phyloP scores from a whole-genome alignment of 129 eudicot species.

The Artemisia argyi region DNA sequence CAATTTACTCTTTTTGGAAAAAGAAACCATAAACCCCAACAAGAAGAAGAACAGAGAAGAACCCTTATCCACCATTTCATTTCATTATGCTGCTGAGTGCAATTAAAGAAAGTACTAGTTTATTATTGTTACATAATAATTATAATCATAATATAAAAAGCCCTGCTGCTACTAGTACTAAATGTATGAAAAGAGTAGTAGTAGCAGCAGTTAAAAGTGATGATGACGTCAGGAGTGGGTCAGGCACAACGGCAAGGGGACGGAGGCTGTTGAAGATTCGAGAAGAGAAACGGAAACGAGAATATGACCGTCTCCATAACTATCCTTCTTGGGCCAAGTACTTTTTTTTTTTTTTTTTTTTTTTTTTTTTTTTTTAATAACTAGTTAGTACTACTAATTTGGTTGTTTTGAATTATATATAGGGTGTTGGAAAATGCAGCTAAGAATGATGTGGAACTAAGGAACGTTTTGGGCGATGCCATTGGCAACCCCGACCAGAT shows the following conservation, averaged over 20 bases:
- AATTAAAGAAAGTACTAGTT: too few relatives aligned
- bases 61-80: too few relatives aligned
- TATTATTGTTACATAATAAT: too few relatives aligned
- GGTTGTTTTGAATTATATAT: background rate
- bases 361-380: background rate
- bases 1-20: too few relatives aligned
- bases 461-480: constrained; percentile 90
- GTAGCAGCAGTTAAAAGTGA: too few relatives aligned
- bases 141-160: too few relatives aligned
- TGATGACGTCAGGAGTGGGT: constrained; percentile 51
- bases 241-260: constrained; percentile 68
- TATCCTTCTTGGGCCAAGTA: constrained; percentile 98
- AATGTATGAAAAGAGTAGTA: too few relatives aligned
- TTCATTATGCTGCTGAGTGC: too few relatives aligned
- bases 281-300: constrained; percentile 86
- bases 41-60: too few relatives aligned
- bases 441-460: constrained; percentile 66
- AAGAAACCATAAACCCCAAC: too few relatives aligned
- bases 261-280: constrained; percentile 74
- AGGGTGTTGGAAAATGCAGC: constrained; percentile 98
- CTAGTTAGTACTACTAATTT: background rate
- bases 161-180: too few relatives aligned
- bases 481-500: constrained; percentile 91
- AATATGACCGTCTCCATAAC: constrained; percentile 60
- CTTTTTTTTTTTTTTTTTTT: background rate